Base-by-base conservation (phyloP, 2,329 filamentous ascomycete species). In the Arthrobotrys iridis region DNA sequence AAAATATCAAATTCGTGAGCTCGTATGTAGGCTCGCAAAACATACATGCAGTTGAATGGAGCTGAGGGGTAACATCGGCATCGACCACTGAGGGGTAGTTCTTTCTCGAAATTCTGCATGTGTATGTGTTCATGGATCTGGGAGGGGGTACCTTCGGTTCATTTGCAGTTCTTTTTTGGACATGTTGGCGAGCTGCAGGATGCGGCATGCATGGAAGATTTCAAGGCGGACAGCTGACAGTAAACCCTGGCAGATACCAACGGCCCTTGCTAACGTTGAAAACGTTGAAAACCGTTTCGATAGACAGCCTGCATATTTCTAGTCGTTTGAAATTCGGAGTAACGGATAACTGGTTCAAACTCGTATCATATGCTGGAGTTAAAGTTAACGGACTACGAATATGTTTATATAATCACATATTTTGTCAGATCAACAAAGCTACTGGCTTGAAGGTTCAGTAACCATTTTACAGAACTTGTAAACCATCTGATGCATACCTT, bases 11-110 rank as follows among this genome's bases (percentile, higher is more conserved):
- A 33, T 52, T 55, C 30, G 26, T 18, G 30, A 11, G 30, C 30
- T 55, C 18, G 50, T 55, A 55, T 37, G 30, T 55, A 37, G 30
- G n/a, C 3, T 22, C 30, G 50, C 30, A 7, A 55, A 30, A 55
- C 30, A 55, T 37, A 55, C 50, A 20, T 52, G 46, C 28, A 37
- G 18, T 55, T 0, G 8, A 24, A 52, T 33, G 7, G 46, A n/a
- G n/a, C 46, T 33, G 50, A 55, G 50, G 50, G 50, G 50, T 55
- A 55, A 55, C 50, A 55, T 55, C 50, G 50, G 50, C 50, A 55
- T 55, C 50, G 50, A 37, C 30, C 8, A n/a, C 30, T 55, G 50
- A 33, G 50, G 50, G 50, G 50, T 24, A 35, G 26, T 26, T 50
- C 24, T 35, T 55, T 22, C 30, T 55, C 30, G 28, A 37, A 55